Base-by-base conservation (phyloP, 306 rosid genomes). In the Medicago truncatula region DNA sequence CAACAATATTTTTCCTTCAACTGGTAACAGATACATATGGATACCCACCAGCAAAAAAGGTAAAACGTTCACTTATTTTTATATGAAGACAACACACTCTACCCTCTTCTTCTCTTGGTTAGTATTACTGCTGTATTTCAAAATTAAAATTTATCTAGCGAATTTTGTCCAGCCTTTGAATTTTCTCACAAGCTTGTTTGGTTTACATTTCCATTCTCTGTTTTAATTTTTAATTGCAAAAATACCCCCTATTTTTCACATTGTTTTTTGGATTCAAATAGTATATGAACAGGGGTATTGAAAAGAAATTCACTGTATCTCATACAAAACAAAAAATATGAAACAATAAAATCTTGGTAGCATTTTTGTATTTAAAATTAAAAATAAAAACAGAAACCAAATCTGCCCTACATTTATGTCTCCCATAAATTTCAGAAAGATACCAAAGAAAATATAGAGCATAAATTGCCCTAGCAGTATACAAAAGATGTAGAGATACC, bases 401-500 rank as follows among this genome's bases (percentile, higher is more conserved):
- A 46, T 23, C 23, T 8, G 21, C 73, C 39, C 58, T 67, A 54
- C 38, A 44, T 46, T 56, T 17, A 36, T 60, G 52, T 69, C 25
- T 47, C 63, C 20, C 25, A 9, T 73, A 43, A 61, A 60, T 61
- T 76, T 71, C 52, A 50, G 59, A 23, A 71, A 52, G 70, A 46
- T 53, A 61, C 44, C 79, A 10, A 58, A 72, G 18, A 65, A 70
- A 74, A 56, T 47, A 47, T 25, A 56, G 56, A 82, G 67, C 74
- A 73, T 61, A 60, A 41, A 17, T 61, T 70, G 64, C 54, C 65
- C n/a, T 57, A 70, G 50, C 70, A 74, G 68, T 66, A 53, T 34
- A 47, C 52, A 60, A 66, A 58, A 76, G 54, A 79, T 64, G 60
- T 10, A 71, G 64, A 38, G 58, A 76, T 75, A 94, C 98, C 98